phyloP scores from a whole-genome alignment of 2,329 filamentous ascomycete species.

The Lachnellula arida region DNA sequence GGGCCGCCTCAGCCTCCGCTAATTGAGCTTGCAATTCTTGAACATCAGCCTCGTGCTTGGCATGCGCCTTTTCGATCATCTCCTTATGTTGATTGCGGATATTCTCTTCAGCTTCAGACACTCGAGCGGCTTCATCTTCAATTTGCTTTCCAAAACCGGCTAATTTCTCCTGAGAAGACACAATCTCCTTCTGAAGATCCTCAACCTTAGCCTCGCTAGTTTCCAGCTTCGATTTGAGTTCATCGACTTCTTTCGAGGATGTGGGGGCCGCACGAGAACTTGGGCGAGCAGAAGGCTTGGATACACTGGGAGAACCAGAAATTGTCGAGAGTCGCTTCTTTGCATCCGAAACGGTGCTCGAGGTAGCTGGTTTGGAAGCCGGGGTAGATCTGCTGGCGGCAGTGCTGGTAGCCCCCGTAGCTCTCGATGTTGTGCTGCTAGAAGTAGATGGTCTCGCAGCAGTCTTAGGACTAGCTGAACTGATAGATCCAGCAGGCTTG shows the following conservation, averaged over 20 bases:
- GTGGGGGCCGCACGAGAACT: constrained; percentile 26
- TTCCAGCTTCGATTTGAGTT: constrained; percentile 54
- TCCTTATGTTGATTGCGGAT: constrained; percentile 41
- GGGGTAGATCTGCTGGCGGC: constrained; percentile 31
- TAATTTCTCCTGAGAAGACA: constrained; percentile 51
- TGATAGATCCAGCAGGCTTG: constrained; percentile 26
- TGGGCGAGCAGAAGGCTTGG: constrained; percentile 41
- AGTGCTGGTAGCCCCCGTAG: constrained; percentile 32
- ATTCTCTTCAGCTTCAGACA: constrained; percentile 38
- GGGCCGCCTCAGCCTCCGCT: constrained; percentile 23
- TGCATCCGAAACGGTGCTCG: constrained; percentile 41
- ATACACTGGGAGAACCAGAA: constrained; percentile 32
- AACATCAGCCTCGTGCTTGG: constrained; percentile 24
- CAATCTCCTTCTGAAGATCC: constrained; percentile 52
- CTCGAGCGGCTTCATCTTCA: constrained; percentile 36
- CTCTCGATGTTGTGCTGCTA: constrained; percentile 30
- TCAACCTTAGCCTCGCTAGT: constrained; percentile 55
- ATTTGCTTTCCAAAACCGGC: constrained; percentile 49
- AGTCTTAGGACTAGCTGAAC: constrained; percentile 33
- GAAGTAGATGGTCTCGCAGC: constrained; percentile 36
- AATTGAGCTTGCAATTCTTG: constrained; percentile 27
- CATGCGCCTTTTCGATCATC: constrained; percentile 38
- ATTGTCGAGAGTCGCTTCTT: constrained; percentile 55
- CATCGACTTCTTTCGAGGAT: constrained; percentile 51
- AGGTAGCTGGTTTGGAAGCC: constrained; percentile 32